Evolutionary conservation across 768 basidiomycete species (phyloP), one percentile per base, ranked within the genome.

Genomic region (Termitomyces sp.): DNA sequence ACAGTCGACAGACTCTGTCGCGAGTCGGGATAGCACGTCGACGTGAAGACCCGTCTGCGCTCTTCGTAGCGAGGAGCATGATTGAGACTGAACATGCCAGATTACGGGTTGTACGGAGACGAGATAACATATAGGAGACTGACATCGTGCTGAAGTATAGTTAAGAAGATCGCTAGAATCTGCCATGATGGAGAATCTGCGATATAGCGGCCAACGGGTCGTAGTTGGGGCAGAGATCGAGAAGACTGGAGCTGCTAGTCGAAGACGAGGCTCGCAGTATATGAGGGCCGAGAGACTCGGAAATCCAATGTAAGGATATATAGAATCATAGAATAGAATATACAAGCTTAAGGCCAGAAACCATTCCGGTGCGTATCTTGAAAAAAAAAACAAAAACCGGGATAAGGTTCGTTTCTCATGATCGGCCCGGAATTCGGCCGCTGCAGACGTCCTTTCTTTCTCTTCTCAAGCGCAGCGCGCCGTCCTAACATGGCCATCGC

Each of bases 1-100:
- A 20, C 4, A 47, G 46, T 47, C 72, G 75, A 74, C 71, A 36
- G n/a, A 80, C 25, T 25, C 25, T 25, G 25, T 25, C 25, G 25
- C 25, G 25, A 25, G 25, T 25, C 25, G 25, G 25, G 25, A 25
- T 25, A 25, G 74, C 69, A 59, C 68, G 3, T 65, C 60, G 63
- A 68, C 58, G 46, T 47, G 11, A 47, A 47, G 11, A 47, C 25
- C 1, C 46, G 46, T 25, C 46, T 47, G 10, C 46, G 46, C 25
- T 25, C 20, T 47, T 3, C 46, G 25, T 47, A 25, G 46, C 46
- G 46, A 29, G 12, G 46, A 4, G 20, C 25, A 47, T 47, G 20
- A 25, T 47, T 29, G 11, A 47, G 10, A 5, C 46, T 47, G 46
- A 5, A 47, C 2, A 17, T 42, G 15, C 17, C 9, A 47, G 10